These are phyloP conservation scores for Fusarium pseudonygamai DNA, from an alignment of 2,329 filamentous ascomycete genomes.

Conservation along the genomic window DNA sequence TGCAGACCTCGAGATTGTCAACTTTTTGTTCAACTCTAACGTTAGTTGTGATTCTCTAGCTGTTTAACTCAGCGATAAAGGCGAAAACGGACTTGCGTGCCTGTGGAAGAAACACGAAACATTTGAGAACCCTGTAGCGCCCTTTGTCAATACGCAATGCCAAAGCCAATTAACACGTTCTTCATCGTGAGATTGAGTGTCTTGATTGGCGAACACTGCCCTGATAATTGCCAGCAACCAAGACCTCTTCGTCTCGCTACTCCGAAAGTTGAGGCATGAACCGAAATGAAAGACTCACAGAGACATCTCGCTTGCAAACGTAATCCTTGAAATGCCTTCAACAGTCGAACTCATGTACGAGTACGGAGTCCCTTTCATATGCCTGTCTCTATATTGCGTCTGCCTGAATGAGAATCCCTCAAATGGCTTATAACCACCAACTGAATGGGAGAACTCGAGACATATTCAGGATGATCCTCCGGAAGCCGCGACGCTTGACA, in stretches of 20 bases:
- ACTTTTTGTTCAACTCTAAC: neutral
- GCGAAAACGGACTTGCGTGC: neutral
- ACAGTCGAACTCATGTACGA: neutral
- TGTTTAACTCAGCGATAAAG: neutral
- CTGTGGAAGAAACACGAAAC: constrained; percentile 4
- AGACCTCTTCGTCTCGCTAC: neutral
- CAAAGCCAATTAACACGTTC: neutral
- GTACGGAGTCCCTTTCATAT: neutral
- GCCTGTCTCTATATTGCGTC: neutral
- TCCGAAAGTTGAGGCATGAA: neutral
- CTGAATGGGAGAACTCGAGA: neutral
- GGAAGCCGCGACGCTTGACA: neutral
- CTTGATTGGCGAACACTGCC: neutral
- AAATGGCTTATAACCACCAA: neutral
- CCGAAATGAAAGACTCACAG: neutral
- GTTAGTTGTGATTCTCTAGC: no score
- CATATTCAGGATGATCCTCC: neutral
- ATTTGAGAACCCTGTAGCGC: neutral
- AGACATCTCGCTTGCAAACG: neutral
- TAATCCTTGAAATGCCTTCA: neutral
- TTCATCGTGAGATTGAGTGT: neutral
- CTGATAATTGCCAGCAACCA: neutral
- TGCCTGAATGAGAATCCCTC: neutral
- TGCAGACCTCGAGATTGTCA: neutral
- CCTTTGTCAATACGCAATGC: neutral